Evolutionary conservation across 1,284 basidiomycete genomes (phyloP), one percentile per base, ranked within the genome.

Genomic region (Leccinum subspadiceum): DNA sequence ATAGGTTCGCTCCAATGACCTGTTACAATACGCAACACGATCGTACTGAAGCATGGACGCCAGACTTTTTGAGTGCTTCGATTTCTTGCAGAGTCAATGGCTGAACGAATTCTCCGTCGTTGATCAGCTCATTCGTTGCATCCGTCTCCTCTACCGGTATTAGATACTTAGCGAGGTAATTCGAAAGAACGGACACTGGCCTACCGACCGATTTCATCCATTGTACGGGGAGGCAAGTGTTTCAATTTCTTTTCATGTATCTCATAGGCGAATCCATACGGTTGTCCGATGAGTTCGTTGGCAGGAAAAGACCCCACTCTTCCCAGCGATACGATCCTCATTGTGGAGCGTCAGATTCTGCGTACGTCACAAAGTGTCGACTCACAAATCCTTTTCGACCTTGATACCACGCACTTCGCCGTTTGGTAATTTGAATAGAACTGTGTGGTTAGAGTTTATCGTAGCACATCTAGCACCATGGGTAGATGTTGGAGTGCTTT

Each of bases 121-220:
- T 89, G 17, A 96, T 96, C 1, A 92, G 80, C 70, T 96, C 92
- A 68, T 96, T 96, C 4, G 89, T 96, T 0, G 93, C 93, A 60
- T 92, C 89, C 5, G 92, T 94, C 68, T 94, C 92, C 85, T 92
- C 93, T 94, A 65, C 15, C 63, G 17, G 41, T 20, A 44, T 39
- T 20, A 35, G 22, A 62, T 31, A 49, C 44, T 62, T 55, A 68
- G 50, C 33, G n/a, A 49, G 65, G 58, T 53, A 4, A 53, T 22
- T 33, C 50, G 9, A 46, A 29, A 50, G 20, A 8, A 50, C 7
- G 31, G 54, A 46, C 13, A 48, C 53, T 53, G 9, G 58, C 57
- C 64, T 81, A 66, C 61, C 54, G 74, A 90, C 90, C 91, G 67
- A 93, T 79, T 75, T 93, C 91, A 68, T 88, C 81, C 67, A 92